Conservation (phyloP, 2,329 filamentous ascomycete genomes). For the Westerdykella ornata region DNA sequence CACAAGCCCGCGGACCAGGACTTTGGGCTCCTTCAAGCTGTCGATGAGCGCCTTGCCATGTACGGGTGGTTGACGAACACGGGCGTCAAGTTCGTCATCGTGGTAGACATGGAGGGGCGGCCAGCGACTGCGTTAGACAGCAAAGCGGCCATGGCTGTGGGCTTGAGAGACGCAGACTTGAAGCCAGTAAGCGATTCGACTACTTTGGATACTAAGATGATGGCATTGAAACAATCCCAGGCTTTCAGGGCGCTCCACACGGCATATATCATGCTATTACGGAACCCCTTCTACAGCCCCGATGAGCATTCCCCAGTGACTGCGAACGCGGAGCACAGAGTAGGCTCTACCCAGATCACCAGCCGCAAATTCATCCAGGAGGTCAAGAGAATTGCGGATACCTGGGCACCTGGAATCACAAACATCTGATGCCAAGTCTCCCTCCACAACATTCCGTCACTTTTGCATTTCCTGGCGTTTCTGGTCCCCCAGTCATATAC, state of each 20-base stretch:
- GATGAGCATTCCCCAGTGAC: slow-evolving; percentile 67
- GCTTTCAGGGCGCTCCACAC: slow-evolving; percentile 86
- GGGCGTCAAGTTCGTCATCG: slow-evolving; percentile 79
- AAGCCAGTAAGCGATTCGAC: slow-evolving; percentile 56
- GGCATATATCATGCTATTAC: slow-evolving; percentile 80
- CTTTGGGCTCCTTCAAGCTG: slow-evolving; percentile 81
- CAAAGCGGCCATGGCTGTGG: slow-evolving; percentile 47
- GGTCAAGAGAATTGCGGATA: slow-evolving; percentile 76
- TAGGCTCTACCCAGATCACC: slow-evolving; percentile 60
- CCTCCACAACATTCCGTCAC: slow-evolving; percentile 13
- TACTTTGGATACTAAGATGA: slow-evolving; percentile 5
- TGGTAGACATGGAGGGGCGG: slow-evolving; percentile 83
- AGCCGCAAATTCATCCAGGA: slow-evolving; percentile 76
- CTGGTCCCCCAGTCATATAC: not conserved
- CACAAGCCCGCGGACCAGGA: slow-evolving; percentile 71
- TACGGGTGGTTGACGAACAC: slow-evolving; percentile 98
- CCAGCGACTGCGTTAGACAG: slow-evolving; percentile 36
- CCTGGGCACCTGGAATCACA: slow-evolving; percentile 69
- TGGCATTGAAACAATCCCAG: slow-evolving; percentile 32
- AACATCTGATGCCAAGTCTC: slow-evolving; percentile 43
- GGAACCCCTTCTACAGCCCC: slow-evolving; percentile 92
- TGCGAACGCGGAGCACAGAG: slow-evolving; percentile 40
- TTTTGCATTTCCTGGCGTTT: slow-evolving; percentile 25
- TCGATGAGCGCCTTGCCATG: slow-evolving; percentile 86
- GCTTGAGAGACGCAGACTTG: slow-evolving; percentile 77